A percentile compares a stretch with the other conserved stretches of the same genome.
These are phyloP conservation scores for Solanum pimpinellifolium DNA, from an alignment of 257 asterid species.

Conservation along the genomic window DNA sequence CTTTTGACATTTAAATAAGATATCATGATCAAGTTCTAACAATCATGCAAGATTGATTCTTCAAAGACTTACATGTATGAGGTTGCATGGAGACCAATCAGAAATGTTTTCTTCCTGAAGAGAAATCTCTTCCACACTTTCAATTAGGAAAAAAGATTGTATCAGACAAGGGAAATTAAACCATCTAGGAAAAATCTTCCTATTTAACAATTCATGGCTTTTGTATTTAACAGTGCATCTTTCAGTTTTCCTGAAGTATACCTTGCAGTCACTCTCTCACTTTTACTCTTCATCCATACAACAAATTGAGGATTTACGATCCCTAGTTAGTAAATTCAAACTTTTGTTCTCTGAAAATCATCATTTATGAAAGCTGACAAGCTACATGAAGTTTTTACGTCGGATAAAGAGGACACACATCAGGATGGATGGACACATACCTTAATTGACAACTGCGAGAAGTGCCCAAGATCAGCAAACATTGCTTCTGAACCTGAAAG, in stretches of 20 bases:
- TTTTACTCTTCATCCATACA: background rate
- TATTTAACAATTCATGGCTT: background rate
- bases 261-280: background rate
- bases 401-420: background rate
- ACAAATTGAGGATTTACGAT: background rate
- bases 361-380: background rate
- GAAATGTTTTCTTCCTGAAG: background rate
- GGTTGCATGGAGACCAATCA: background rate
- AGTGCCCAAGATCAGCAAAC: conserved; percentile 98
- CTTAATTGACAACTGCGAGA: conserved; percentile 83
- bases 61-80: background rate
- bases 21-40: background rate
- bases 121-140: background rate
- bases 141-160: background rate
- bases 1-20: background rate
- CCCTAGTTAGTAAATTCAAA: background rate
- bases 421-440: conserved; percentile 14
- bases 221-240: background rate
- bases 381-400: background rate
- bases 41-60: background rate
- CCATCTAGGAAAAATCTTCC: background rate
- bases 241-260: background rate
- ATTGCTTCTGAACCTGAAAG: conserved; percentile 93
- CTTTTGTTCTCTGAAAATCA: background rate
- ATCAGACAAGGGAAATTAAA: background rate